Evolutionary conservation across 345 rosid genomes (phyloP), one percentile per base, ranked within the genome.

Genomic region (Carallia brachiata): DNA sequence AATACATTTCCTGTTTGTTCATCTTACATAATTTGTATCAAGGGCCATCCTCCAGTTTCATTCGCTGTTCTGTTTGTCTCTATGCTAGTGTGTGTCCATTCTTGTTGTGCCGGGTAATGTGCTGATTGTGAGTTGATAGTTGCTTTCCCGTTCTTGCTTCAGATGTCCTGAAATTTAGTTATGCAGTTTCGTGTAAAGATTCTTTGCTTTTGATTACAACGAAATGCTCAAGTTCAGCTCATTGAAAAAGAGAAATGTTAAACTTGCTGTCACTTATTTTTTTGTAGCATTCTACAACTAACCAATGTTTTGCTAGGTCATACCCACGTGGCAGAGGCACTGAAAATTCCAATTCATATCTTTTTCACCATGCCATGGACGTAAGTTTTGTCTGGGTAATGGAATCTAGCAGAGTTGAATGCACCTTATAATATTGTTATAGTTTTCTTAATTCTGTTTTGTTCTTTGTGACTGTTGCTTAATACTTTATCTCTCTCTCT

Each of bases 331-430:
- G 99, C 99, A 32, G 99, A 96, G 82, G 87, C 96, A 52, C 82
- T 96, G 18, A 88, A 80, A 84, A 63, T 96, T 78, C 98, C 99
- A 0, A 71, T 96, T 79, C 99, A 96, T 80, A 87, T 96, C 65
- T 92, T 96, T 80, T 96, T 96, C 92, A 96, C 99, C 18, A 96
- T 96, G 99, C 99, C 99, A 64, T 96, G 99, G 99, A 96, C 98
- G 99, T 96, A 90, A 92, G 99, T 92, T 77, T 84, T 81, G 66
- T 78, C 71, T 82, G 78, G 79, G 79, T 84, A 77, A 83, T 79
- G 77, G 63, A 79, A 76, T 82, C 56, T 82, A n/a, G 77, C 72
- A 64, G 70, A 65, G 70, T 77, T 75, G 64, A 62, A 48, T 66
- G 66, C 72, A 52, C 19, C 57, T 53, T 74, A 70, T 57, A 4